phyloP scores from a whole-genome alignment of 768 basidiomycete species.

The Mycena haematopus region DNA sequence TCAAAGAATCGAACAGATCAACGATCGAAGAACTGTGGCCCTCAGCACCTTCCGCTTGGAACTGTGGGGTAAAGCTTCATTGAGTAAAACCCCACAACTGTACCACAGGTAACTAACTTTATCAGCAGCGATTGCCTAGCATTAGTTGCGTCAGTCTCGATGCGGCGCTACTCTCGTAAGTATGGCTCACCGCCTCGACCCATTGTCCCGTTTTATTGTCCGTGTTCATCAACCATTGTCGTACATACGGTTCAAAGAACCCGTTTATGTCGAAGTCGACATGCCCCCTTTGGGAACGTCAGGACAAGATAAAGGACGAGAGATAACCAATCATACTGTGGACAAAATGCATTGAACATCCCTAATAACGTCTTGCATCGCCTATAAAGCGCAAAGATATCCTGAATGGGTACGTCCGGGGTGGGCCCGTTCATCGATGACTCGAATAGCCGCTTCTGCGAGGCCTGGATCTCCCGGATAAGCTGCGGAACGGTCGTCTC shows the following conservation, averaged over 20 bases:
- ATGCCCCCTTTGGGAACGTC: constrained; percentile 48
- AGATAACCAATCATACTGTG: constrained; percentile 59
- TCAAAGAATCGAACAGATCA: constrained; percentile 93
- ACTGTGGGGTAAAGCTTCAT: constrained; percentile 46
- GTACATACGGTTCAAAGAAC: constrained; percentile 89
- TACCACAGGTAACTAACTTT: constrained; percentile 54
- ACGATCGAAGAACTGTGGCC: constrained; percentile 97
- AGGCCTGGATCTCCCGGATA: constrained; percentile 68
- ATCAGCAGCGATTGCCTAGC: constrained; percentile 81
- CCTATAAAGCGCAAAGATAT: constrained; percentile 87
- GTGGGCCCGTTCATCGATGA: constrained; percentile 88
- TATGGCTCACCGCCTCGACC: constrained; percentile 80
- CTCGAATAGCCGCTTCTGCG: constrained; percentile 78
- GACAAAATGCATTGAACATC: constrained; percentile 85
- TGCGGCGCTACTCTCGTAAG: constrained; percentile 25
- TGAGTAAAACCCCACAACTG: constrained; percentile 6
- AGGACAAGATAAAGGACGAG: constrained; percentile 3
- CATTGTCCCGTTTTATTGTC: constrained; percentile 91
- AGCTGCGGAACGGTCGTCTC: constrained; percentile 71
- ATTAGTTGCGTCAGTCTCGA: constrained; percentile 15
- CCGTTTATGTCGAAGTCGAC: constrained; percentile 71
- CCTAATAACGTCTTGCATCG: constrained; percentile 73
- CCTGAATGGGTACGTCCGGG: constrained; percentile 87
- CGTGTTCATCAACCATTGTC: constrained; percentile 87
- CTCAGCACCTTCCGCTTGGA: constrained; percentile 77